A percentile compares a stretch with the other conserved stretches of the same genome.
phyloP scores from a whole-genome alignment of 2,329 filamentous ascomycete genomes.

The Coleophoma eucalyptorum region DNA sequence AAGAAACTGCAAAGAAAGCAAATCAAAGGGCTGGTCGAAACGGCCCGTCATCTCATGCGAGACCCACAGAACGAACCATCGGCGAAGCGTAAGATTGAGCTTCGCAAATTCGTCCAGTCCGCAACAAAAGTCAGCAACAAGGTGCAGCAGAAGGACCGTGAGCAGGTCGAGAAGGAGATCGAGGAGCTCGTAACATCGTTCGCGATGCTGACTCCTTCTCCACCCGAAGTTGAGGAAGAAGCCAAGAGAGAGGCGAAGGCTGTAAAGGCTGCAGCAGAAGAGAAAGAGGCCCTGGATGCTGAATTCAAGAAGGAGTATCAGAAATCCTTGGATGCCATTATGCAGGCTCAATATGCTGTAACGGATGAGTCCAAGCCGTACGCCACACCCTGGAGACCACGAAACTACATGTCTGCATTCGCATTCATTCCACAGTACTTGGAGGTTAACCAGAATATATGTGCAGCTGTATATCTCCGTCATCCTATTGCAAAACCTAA shows the following conservation, averaged over 20 bases:
- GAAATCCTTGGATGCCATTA: conserved; percentile 7
- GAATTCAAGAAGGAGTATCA: conserved; percentile 28
- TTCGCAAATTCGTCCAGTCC: conserved; percentile 67
- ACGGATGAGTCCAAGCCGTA: conserved; percentile 78
- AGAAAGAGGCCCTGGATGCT: conserved; percentile 41
- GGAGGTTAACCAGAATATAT: conserved; percentile 97
- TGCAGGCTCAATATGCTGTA: conserved; percentile 63
- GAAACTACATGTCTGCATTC: conserved; percentile 85
- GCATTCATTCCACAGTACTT: conserved; percentile 93
- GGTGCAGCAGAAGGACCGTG: conserved; percentile 27
- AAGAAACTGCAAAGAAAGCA: conserved; percentile 28
- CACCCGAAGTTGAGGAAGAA: conserved; percentile 2
- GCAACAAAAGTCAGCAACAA: conserved; percentile 17
- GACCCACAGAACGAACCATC: conserved; percentile 48
- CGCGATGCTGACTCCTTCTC: conserved; percentile 7
- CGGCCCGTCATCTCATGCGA: conserved; percentile 57
- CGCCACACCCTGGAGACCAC: conserved; percentile 82
- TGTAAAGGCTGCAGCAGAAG: conserved; percentile 51
- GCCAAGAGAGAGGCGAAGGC: conserved; percentile 31
- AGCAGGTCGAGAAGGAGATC: conserved; percentile 20
- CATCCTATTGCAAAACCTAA: conserved; percentile 89
- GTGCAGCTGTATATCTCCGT: conserved; percentile 88
- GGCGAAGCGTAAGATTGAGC: conserved; percentile 70
- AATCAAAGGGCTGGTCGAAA: conserved; percentile 49
- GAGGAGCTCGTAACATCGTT: conserved; percentile 2